These are phyloP conservation scores for Exutisphaerella laricina DNA, from an alignment of 2,329 filamentous ascomycete genomes.

Conservation along the genomic window DNA sequence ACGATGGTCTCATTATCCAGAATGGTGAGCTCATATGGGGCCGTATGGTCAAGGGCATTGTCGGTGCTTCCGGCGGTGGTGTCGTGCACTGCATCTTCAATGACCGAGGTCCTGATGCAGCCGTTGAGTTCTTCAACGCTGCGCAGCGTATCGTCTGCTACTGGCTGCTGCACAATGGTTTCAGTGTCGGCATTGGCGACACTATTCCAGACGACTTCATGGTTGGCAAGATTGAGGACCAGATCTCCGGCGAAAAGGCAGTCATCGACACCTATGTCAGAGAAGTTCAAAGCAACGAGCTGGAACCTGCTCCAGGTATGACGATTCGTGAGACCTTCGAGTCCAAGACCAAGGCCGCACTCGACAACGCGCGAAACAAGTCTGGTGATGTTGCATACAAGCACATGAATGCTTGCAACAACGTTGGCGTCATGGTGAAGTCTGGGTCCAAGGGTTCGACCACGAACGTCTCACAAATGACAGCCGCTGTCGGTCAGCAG, in stretches of 20 bases:
- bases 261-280: constrained; percentile 71
- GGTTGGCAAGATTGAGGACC: constrained; percentile 75
- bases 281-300: constrained; percentile 73
- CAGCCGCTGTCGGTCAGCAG: constrained; percentile 93
- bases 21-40: constrained; percentile 87
- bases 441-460: constrained; percentile 98
- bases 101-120: constrained; percentile 76
- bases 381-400: constrained; percentile 89
- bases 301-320: constrained; percentile 96
- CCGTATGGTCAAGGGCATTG: constrained; percentile 84
- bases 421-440: constrained; percentile 90
- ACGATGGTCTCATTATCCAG: constrained; percentile 67
- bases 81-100: constrained; percentile 96
- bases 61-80: constrained; percentile 84
- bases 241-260: constrained; percentile 74
- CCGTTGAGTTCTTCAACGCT: constrained; percentile 94
- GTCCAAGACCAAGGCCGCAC: constrained; percentile 86
- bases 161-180: constrained; percentile 93
- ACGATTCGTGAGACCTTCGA: constrained; percentile 98
- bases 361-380: constrained; percentile 94
- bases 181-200: constrained; percentile 97
- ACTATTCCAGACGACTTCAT: constrained; percentile 86
- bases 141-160: constrained; percentile 93
- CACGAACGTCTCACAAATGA: constrained; percentile 99
- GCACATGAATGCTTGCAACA: constrained; percentile 92